These are phyloP conservation scores for Paulownia fortunei DNA, from an alignment of 257 asterid species.

Conservation along the genomic window DNA sequence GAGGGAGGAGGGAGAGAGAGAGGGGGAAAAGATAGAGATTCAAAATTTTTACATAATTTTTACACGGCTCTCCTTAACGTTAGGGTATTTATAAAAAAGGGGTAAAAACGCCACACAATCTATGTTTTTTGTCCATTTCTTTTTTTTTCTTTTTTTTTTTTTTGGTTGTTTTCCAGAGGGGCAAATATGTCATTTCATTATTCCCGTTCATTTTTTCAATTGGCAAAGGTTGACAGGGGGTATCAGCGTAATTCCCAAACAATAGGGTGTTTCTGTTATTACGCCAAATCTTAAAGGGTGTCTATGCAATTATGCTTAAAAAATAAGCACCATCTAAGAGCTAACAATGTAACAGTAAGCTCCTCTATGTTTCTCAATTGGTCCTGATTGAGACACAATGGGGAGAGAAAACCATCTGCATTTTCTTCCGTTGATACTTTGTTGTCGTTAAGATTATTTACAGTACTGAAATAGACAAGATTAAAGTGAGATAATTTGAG, in stretches of 20 bases:
- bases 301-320: neutral
- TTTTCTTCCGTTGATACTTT: neutral
- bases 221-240: neutral
- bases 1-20: too few relatives aligned
- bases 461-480: neutral
- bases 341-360: neutral
- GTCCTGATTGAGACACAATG: neutral
- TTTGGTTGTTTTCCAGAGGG: neutral
- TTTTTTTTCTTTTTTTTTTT: too few relatives aligned
- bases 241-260: neutral
- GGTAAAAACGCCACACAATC: too few relatives aligned
- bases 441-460: too few relatives aligned
- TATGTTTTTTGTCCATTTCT: too few relatives aligned
- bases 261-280: neutral
- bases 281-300: neutral
- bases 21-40: too few relatives aligned
- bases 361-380: neutral
- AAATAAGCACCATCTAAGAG: neutral
- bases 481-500: slow-evolving; percentile 1
- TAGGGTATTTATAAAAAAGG: too few relatives aligned
- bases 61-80: too few relatives aligned
- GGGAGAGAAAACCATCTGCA: neutral
- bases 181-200: neutral
- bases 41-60: too few relatives aligned
- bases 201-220: neutral